Conservation (phyloP, 2,329 filamentous ascomycete genomes). For the Arthroderma sp. region DNA sequence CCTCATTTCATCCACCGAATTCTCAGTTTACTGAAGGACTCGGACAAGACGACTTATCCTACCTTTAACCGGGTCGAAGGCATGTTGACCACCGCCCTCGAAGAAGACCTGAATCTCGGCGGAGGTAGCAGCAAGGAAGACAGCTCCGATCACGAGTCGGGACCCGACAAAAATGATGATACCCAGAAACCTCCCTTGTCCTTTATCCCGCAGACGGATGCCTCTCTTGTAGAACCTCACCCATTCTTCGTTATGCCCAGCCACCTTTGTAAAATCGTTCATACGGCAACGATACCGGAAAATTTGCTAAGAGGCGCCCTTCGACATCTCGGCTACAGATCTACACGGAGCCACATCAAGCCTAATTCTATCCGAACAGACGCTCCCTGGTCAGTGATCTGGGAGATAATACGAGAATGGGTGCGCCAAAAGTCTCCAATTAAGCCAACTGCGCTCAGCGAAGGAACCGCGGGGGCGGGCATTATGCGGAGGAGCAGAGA, state of each 20-base stretch:
- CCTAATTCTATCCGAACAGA: conserved; percentile 86
- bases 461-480: conserved; percentile 56
- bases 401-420: conserved; percentile 92
- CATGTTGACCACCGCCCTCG: conserved; percentile 78
- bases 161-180: not conserved
- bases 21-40: conserved; percentile 55
- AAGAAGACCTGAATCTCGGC: conserved; percentile 46
- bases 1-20: conserved; percentile 68
- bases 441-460: conserved; percentile 56
- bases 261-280: conserved; percentile 60
- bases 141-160: conserved; percentile 6
- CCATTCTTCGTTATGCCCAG: conserved; percentile 82
- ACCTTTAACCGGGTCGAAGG: conserved; percentile 74
- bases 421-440: conserved; percentile 65
- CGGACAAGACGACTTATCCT: conserved; percentile 57
- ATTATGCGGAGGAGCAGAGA: conserved; percentile 43
- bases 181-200: conserved; percentile 14
- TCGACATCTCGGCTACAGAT: conserved; percentile 63
- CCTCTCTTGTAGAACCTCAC: conserved; percentile 54
- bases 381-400: conserved; percentile 77
- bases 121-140: conserved; percentile 5
- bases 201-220: conserved; percentile 38
- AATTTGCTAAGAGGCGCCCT: conserved; percentile 71
- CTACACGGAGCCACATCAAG: conserved; percentile 77
- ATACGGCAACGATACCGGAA: conserved; percentile 67